These are phyloP conservation scores for Coemansia sp. DNA, from an alignment of 192 early-diverging fungal species.

Conservation along the genomic window DNA sequence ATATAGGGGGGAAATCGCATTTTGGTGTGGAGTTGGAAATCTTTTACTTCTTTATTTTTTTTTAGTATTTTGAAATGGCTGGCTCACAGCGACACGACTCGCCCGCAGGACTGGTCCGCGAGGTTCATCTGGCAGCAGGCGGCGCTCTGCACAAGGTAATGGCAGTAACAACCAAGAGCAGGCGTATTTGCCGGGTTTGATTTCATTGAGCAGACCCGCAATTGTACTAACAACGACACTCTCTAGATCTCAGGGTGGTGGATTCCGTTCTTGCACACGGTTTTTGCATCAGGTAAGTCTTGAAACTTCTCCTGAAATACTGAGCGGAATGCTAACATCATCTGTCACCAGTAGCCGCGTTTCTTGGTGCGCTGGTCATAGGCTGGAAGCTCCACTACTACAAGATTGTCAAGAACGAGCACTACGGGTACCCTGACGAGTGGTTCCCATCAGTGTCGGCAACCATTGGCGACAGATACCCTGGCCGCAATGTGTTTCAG, in stretches of 20 bases:
- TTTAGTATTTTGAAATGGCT: constrained; percentile 11
- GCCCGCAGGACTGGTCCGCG: constrained; percentile 14
- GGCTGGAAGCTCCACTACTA: constrained; percentile 75
- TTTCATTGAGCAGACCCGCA: too few species aligned
- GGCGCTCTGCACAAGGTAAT: constrained; percentile 40
- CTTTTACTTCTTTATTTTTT: not conserved
- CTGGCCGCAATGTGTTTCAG: constrained; percentile 72
- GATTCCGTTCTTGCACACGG: constrained; percentile 55
- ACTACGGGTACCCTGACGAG: constrained; percentile 73
- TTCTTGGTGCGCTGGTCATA: constrained; percentile 62
- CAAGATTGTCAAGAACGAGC: constrained; percentile 77
- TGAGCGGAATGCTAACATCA: not conserved
- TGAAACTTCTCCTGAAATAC: not conserved
- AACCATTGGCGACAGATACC: constrained; percentile 78
- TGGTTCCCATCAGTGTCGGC: constrained; percentile 84
- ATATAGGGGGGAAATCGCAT: not conserved
- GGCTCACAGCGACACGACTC: constrained; percentile 23
- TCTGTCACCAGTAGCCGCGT: constrained; percentile 51
- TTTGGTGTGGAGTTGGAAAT: too few species aligned
- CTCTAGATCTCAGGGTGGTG: constrained; percentile 43
- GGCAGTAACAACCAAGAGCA: not conserved
- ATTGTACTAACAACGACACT: too few species aligned
- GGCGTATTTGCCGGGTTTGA: too few species aligned
- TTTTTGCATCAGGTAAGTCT: constrained; percentile 50
- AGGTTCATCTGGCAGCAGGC: constrained; percentile 37